Evolutionary conservation across 1,284 basidiomycete species (phyloP), one percentile per base, ranked within the genome.

Genomic region (Ceratobasidium sp.): DNA sequence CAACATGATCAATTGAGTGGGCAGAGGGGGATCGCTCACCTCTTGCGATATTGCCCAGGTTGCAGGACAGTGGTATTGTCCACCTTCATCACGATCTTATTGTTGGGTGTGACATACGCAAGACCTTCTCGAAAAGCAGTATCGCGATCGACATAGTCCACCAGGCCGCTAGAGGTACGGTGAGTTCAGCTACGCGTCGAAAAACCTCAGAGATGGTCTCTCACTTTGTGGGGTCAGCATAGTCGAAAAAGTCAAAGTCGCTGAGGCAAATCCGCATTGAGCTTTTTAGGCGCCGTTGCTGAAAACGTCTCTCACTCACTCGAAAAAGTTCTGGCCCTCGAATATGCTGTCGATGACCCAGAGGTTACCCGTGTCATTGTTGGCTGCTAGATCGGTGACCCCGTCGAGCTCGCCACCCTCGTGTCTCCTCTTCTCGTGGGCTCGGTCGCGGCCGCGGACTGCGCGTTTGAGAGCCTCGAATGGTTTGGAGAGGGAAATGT

Each of bases 61-160:
- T 58, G 9, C 28, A 76, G 64, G n/a, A 69, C 58, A 5, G 75
- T 73, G 12, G 43, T 58, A 43, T 73, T 74, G 41, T 76, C 76
- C 16, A 74, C 76, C 39, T 73, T 71, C 75, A 76, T 76, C 28
- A 75, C 72, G n/a, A 73, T 65, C 59, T 71, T 60, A 14, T 71
- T 69, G 21, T 73, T 65, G 5, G 58, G 45, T 23, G 57, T 72
- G n/a, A 76, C 67, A 61, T 76, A 76, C 23, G 71, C 72, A 23
- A 76, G 64, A 5, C 67, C 48, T 32, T 71, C 57, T 30, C 32
- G 23, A 32, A 75, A 70, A 12, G 74, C 75, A 30, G 57, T 65
- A 21, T 74, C 71, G 10, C 57, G 48, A 41, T 72, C 55, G 23
- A 76, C 73, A 41, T 71, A 59, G 43, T 72, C 53, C 2, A 73